Conservation (phyloP, 1,139 yeast species). For the Zygosaccharomyces sapae region DNA sequence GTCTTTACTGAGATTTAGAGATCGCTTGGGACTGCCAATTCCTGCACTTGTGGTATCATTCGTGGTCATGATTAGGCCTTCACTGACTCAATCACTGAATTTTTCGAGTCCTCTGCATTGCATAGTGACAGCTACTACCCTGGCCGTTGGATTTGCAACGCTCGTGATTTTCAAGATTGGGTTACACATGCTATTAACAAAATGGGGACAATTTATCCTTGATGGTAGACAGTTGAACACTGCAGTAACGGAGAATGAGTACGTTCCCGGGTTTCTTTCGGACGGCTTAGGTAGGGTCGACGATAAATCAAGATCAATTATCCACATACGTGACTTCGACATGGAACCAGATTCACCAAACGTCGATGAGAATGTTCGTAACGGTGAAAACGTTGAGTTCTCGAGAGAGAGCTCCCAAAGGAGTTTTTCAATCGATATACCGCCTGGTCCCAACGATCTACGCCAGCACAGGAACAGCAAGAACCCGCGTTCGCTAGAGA, state of each 20-base stretch:
- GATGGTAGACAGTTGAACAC: constrained; percentile 6
- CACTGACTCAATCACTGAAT: constrained; percentile 35
- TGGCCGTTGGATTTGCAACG: constrained; percentile 24
- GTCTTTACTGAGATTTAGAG: constrained; percentile 49
- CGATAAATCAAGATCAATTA: constrained; percentile 34
- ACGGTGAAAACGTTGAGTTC: neutral
- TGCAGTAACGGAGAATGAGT: constrained; percentile 26
- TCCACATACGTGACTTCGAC: constrained; percentile 25
- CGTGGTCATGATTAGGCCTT: constrained; percentile 63
- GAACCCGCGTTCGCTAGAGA: constrained; percentile 39
- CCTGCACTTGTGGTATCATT: constrained; percentile 71
- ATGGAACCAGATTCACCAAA: constrained; percentile 23
- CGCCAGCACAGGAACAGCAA: constrained; percentile 27
- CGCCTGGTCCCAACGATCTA: constrained; percentile 27
- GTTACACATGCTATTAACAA: constrained; percentile 30
- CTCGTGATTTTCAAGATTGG: constrained; percentile 31
- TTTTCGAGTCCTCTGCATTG: constrained; percentile 13
- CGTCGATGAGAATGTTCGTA: constrained; percentile 10
- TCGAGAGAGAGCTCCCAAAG: constrained; percentile 24
- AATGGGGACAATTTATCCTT: constrained; percentile 30
- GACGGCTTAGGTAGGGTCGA: constrained; percentile 43
- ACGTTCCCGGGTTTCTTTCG: constrained; percentile 37
- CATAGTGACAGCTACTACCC: constrained; percentile 17
- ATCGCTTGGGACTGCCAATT: constrained; percentile 76
- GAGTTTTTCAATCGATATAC: constrained; percentile 20